A percentile compares a stretch with the other conserved stretches of the same genome.
phyloP scores from a whole-genome alignment of 805 yeast genomes.

The Vanderwaltozyma tropicalis region DNA sequence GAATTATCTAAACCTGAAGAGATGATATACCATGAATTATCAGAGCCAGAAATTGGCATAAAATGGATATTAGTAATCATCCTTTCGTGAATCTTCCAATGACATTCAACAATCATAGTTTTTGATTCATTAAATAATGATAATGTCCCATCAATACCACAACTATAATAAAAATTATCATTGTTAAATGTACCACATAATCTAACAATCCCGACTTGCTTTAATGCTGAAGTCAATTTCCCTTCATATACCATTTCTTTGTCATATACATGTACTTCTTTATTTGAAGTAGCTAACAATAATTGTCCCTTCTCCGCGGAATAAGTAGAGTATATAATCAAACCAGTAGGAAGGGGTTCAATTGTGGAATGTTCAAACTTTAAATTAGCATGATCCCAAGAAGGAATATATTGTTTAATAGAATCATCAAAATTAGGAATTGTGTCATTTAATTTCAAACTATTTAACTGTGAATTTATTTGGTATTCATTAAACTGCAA shows the following conservation, averaged over 20 bases:
- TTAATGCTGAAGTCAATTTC: not conserved
- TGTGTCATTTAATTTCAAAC: constrained; percentile 9
- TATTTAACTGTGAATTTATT: constrained; percentile 7
- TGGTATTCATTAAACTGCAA: constrained; percentile 16
- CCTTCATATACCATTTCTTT: not conserved
- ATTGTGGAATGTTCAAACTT: not conserved
- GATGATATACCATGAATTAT: constrained; percentile 31
- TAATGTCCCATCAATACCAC: constrained; percentile 20
- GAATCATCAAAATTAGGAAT: not conserved
- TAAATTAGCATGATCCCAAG: constrained; percentile 13
- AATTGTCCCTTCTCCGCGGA: not conserved
- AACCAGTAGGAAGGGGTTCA: not conserved
- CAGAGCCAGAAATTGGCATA: constrained; percentile 4
- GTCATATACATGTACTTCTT: constrained; percentile 4
- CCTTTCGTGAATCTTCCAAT: constrained; percentile 30
- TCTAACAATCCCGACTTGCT: constrained; percentile 8
- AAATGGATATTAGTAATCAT: constrained; percentile 30
- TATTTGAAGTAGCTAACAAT: constrained; percentile 11
- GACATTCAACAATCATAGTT: not conserved
- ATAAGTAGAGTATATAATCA: not conserved
- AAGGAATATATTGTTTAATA: not conserved
- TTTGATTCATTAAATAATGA: constrained; percentile 5
- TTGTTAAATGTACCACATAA: constrained; percentile 13
- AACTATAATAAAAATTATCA: constrained; percentile 8
- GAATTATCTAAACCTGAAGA: constrained; percentile 53